These are phyloP conservation scores for Mycothermus thermophilus DNA, from an alignment of 495 filamentous ascomycete species.

Conservation along the genomic window DNA sequence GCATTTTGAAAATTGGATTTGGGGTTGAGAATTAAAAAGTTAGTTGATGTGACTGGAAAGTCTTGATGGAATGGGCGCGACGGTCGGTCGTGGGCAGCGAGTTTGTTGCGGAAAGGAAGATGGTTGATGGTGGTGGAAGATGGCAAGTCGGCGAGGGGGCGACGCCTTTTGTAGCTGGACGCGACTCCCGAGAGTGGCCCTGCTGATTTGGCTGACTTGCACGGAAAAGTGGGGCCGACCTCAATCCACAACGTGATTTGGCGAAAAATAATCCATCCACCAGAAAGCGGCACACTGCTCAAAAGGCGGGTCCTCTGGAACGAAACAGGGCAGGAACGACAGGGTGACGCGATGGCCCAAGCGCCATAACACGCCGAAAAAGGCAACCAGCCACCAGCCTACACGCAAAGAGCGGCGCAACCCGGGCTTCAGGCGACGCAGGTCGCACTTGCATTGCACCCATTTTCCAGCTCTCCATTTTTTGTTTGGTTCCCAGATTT, in stretches of 20 bases:
- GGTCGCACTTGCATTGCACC: too few relatives aligned
- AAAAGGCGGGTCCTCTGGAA: too few relatives aligned
- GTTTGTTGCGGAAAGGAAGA: slow-evolving; percentile 30
- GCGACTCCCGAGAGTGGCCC: slow-evolving; percentile 27
- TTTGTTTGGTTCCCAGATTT: too few relatives aligned
- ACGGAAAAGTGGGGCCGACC: slow-evolving; percentile 12
- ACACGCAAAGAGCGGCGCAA: neutral
- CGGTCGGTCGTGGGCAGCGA: slow-evolving; percentile 6
- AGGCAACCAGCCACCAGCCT: slow-evolving; percentile 3
- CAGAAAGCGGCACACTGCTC: too few relatives aligned
- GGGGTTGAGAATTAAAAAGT: slow-evolving; percentile 19
- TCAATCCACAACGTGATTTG: slow-evolving; percentile 18
- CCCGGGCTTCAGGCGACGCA: too few relatives aligned
- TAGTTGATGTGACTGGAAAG: slow-evolving; percentile 21
- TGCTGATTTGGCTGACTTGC: slow-evolving; percentile 28
- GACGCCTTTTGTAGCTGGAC: slow-evolving; percentile 38
- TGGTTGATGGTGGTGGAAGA: slow-evolving; percentile 31
- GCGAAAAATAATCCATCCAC: slow-evolving; percentile 25
- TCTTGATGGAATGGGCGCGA: slow-evolving; percentile 16
- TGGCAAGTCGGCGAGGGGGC: slow-evolving; percentile 32
- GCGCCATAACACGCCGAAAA: slow-evolving; percentile 23
- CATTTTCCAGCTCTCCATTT: too few relatives aligned
- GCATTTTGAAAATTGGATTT: slow-evolving; percentile 51
- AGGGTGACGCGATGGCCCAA: slow-evolving; percentile 20
- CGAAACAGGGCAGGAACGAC: slow-evolving; percentile 7